These are phyloP conservation scores for Pestalotiopsis sp. DNA, from an alignment of 2,329 filamentous ascomycete genomes.

Conservation along the genomic window DNA sequence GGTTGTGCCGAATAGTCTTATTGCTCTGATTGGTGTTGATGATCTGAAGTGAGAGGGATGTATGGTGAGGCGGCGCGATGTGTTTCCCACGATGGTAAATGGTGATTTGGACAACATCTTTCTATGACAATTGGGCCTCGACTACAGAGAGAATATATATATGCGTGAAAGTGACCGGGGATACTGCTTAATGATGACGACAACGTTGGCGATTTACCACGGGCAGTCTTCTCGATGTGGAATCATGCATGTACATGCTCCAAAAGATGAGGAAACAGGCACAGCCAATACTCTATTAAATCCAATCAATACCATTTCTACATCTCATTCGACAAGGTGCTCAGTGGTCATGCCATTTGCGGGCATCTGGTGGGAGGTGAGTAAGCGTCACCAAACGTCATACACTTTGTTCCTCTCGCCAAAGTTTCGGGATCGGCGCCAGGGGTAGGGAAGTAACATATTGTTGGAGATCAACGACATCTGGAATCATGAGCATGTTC, in stretches of 20 bases:
- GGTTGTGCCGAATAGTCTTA: neutral
- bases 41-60: neutral
- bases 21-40: neutral
- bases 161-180: neutral
- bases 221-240: neutral
- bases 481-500: neutral
- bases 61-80: neutral
- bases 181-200: neutral
- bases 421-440: slow-evolving; percentile 11
- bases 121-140: neutral
- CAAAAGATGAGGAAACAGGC: neutral
- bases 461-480: neutral
- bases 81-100: neutral
- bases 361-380: neutral
- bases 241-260: neutral
- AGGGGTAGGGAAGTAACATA: neutral
- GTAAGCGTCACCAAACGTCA: slow-evolving; percentile 14
- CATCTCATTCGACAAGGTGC: neutral
- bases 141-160: neutral
- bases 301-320: neutral
- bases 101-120: neutral
- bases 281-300: neutral
- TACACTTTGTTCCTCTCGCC: neutral
- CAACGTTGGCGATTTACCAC: neutral
- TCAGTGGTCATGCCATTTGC: neutral